phyloP scores from a whole-genome alignment of 805 yeast species.

The Teunomyces pallodes region DNA sequence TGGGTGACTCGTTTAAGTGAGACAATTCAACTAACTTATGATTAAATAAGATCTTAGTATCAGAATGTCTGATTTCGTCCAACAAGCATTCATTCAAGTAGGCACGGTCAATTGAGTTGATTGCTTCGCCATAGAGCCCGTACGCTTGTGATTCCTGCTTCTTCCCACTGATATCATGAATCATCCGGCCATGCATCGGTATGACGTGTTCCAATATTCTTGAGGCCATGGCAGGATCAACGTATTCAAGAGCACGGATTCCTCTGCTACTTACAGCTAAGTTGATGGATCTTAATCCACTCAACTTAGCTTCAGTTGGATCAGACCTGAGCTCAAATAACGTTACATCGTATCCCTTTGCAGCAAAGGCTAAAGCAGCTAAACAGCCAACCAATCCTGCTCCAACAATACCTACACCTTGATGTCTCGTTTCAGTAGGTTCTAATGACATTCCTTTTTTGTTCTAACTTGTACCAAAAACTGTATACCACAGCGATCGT shows the following conservation, averaged over 20 bases:
- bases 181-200: conserved; percentile 90
- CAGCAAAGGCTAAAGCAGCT: conserved; percentile 75
- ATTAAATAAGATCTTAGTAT: conserved; percentile 49
- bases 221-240: conserved; percentile 58
- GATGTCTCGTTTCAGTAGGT: conserved; percentile 8
- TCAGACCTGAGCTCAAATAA: conserved; percentile 72
- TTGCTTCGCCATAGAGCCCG: conserved; percentile 78
- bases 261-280: conserved; percentile 89
- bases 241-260: conserved; percentile 60
- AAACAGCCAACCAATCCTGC: conserved; percentile 90
- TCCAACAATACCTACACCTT: conserved; percentile 62
- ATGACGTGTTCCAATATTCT: conserved; percentile 59
- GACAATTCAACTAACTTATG: conserved; percentile 51
- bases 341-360: conserved; percentile 69
- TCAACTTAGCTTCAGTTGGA: conserved; percentile 44
- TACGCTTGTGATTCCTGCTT: conserved; percentile 65
- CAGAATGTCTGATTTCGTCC: conserved; percentile 51
- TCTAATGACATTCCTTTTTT: background rate
- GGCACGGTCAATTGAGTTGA: conserved; percentile 81
- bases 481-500: background rate
- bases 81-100: conserved; percentile 63
- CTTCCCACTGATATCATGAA: conserved; percentile 64
- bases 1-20: conserved; percentile 17
- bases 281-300: conserved; percentile 67
- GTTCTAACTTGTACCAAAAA: background rate